phyloP scores from a whole-genome alignment of 768 basidiomycete genomes.

The Rhizopogon sp. region DNA sequence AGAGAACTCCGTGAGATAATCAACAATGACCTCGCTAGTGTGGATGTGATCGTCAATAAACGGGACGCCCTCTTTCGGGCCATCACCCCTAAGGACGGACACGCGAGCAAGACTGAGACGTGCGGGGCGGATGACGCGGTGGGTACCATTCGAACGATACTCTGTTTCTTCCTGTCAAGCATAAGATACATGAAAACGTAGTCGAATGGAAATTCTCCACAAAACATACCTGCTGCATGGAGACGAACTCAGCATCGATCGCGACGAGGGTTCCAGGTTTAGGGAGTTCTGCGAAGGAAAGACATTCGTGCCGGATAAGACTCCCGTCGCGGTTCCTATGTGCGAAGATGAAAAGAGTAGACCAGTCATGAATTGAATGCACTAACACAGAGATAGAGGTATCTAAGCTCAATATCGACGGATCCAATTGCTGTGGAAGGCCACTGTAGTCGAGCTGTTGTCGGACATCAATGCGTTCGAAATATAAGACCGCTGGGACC shows the following conservation, averaged over 20 bases:
- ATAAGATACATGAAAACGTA: not conserved
- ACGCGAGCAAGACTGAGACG: constrained; percentile 91
- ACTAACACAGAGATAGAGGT: constrained; percentile 83
- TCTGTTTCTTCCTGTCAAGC: constrained; percentile 83
- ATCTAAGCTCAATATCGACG: constrained; percentile 75
- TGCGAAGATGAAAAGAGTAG: not conserved
- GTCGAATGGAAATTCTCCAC: not conserved
- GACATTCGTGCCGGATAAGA: constrained; percentile 72
- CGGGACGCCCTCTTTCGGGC: constrained; percentile 73
- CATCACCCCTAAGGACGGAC: constrained; percentile 86
- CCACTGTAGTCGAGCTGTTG: constrained; percentile 55
- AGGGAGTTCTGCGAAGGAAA: constrained; percentile 74
- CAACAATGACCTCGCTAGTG: constrained; percentile 91
- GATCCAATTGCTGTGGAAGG: constrained; percentile 65
- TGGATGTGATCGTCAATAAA: constrained; percentile 99
- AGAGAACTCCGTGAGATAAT: constrained; percentile 96
- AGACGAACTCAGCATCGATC: constrained; percentile 98
- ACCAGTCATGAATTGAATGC: not conserved
- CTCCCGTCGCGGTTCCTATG: constrained; percentile 69
- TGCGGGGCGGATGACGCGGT: constrained; percentile 87
- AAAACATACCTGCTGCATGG: constrained; percentile 77
- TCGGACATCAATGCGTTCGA: constrained; percentile 67
- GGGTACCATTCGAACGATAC: constrained; percentile 90
- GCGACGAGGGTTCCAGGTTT: constrained; percentile 83
- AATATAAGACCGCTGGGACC: constrained; percentile 89